Base-by-base conservation (phyloP, 192 early-diverging fungal genomes). In the Phycomyces nitens region DNA sequence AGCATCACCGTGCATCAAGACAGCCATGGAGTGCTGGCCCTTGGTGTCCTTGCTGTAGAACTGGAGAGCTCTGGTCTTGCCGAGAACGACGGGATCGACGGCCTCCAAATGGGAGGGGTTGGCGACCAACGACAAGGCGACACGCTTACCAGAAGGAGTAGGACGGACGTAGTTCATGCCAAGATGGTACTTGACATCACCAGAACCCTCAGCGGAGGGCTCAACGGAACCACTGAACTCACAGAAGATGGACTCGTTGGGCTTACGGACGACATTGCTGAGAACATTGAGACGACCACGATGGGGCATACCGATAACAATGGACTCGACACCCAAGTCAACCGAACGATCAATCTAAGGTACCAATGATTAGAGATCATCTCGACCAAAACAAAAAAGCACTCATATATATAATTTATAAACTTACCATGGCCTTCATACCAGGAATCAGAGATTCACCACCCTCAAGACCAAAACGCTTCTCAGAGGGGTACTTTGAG, bases 21-120 rank as follows among this genome's bases (percentile, higher is more conserved):
- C 85, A 62, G 93, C 88, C 86, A 99, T 94, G 21, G 93, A 87
- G 80, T 87, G 89, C 53, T 74, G 82, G 62, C 88, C 86, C 53
- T 85, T 78, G 59, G 88, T 83, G 75, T 97, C 97, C 80, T 90
- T 88, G 74, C 86, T 89, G 80, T 95, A 97, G 78, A 90, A 91
- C 81, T 97, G 97, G 71, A 92, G 85, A 44, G 91, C 97, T 62
- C 94, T 90, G 29, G 94, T 94, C 85, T 99, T 99, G 65, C 97
- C 97, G 62, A 94, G 85, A n/a, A 99, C 97, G 20, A 99, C 94
- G 12, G 94, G 94, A 76, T 99, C 89, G 7, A 93, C 95, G 39
- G 95, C 94, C 79, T 99, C 97, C 79, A 99, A 84, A 69, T 99
- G 97, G 47, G 97, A 99, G 55, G 97, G 97, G 82, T 99, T 99